A percentile compares a stretch with the other conserved stretches of the same genome.
phyloP scores from a whole-genome alignment of 352 stramenopile species.

The Pythium folliculosum region DNA sequence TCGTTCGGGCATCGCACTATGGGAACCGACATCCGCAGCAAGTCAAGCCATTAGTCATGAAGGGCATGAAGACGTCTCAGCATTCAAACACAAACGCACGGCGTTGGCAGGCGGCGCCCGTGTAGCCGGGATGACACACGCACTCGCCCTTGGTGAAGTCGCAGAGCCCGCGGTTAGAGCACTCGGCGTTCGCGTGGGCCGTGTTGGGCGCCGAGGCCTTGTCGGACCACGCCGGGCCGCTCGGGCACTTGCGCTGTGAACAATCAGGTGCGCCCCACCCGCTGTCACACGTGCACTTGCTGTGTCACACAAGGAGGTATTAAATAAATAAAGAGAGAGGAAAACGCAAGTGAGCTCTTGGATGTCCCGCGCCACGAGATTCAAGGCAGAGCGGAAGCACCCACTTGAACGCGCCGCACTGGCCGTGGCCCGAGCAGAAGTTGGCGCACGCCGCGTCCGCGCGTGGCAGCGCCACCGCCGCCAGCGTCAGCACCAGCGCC shows the following conservation, averaged over 20 bases:
- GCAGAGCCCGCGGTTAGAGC: conserved; percentile 65
- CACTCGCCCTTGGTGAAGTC: conserved; percentile 70
- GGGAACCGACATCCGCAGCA: not conserved
- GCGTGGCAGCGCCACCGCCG: not conserved
- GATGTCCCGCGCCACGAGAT: too few species aligned
- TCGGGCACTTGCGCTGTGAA: conserved; percentile 68
- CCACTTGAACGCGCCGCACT: conserved; percentile 52
- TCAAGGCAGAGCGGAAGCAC: not conserved
- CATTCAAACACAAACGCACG: conserved; percentile 30
- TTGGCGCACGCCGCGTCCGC: conserved; percentile 52
- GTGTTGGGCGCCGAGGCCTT: conserved; percentile 66
- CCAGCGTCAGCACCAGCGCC: not conserved
- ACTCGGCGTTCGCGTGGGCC: conserved; percentile 56
- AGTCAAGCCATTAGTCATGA: too few species aligned
- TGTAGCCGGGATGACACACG: conserved; percentile 57
- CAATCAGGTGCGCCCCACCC: conserved; percentile 75
- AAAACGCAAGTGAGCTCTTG: too few species aligned
- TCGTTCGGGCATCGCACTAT: conserved; percentile 58
- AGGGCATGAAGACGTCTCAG: too few species aligned
- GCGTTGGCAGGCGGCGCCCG: conserved; percentile 58
- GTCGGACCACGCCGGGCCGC: conserved; percentile 71
- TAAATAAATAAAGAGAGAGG: too few species aligned
- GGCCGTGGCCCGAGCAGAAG: conserved; percentile 61
- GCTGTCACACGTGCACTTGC: conserved; percentile 68
- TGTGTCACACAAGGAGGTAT: conserved; percentile 21